Conservation (phyloP, 345 rosid species). For the Sisymbrium irio region DNA sequence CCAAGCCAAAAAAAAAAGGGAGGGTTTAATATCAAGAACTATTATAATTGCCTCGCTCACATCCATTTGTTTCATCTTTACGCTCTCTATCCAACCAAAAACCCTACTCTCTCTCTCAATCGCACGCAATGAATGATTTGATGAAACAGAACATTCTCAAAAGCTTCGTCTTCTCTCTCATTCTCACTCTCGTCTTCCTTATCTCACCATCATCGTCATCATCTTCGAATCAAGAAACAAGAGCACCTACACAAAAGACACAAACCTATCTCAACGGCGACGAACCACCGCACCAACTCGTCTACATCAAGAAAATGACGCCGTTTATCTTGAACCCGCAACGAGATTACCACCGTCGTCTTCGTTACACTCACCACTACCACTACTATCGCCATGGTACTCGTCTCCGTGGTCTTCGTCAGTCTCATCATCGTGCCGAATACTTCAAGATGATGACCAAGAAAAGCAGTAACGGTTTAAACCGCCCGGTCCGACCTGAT, state of each 20-base stretch:
- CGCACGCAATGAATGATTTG: slow-evolving; percentile 10
- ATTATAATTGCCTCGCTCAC: not conserved
- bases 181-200: slow-evolving; percentile 27
- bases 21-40: not conserved
- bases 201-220: slow-evolving; percentile 31
- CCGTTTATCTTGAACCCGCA: slow-evolving; percentile 25
- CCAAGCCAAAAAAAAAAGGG: too few relatives aligned
- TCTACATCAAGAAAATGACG: slow-evolving; percentile 32
- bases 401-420: slow-evolving; percentile 28
- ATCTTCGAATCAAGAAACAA: slow-evolving; percentile 22
- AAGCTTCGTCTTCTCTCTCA: slow-evolving; percentile 24
- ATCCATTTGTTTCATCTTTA: not conserved
- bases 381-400: slow-evolving; percentile 10
- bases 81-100: slow-evolving; percentile 9
- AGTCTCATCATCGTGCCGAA: not conserved
- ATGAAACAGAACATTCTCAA: slow-evolving; percentile 21
- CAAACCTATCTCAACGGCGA: not conserved
- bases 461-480: slow-evolving; percentile 15
- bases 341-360: slow-evolving; percentile 1
- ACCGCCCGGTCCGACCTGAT: slow-evolving; percentile 26
- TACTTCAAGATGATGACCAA: slow-evolving; percentile 31
- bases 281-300: slow-evolving; percentile 15
- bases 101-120: not conserved
- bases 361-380: slow-evolving; percentile 13
- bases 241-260: slow-evolving; percentile 12